These are phyloP conservation scores for Laburnicola sp. DNA, from an alignment of 2,329 filamentous ascomycete species.

Conservation along the genomic window DNA sequence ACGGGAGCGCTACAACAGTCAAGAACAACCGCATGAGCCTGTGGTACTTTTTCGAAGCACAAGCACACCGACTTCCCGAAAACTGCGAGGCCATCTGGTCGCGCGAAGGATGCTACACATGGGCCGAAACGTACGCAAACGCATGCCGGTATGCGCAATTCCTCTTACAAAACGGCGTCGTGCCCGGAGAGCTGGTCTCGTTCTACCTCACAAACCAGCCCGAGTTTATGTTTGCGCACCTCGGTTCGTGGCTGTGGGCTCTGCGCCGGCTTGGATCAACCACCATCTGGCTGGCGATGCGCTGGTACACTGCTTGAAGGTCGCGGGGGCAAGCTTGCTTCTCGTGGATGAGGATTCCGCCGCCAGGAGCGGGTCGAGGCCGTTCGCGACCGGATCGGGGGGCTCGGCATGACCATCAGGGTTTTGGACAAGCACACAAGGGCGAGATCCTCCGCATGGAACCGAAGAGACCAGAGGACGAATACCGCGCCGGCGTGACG, in stretches of 20 bases:
- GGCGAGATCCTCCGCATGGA: slow-evolving; percentile 30
- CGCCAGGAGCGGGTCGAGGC: slow-evolving; percentile 62
- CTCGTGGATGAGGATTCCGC: slow-evolving; percentile 61
- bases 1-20: slow-evolving; percentile 30
- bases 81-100: slow-evolving; percentile 67
- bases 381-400: slow-evolving; percentile 51
- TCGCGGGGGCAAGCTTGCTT: slow-evolving; percentile 59
- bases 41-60: slow-evolving; percentile 34
- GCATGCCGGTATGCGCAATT: slow-evolving; percentile 37
- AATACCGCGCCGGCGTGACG: slow-evolving; percentile 56
- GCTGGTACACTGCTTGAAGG: slow-evolving; percentile 64
- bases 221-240: slow-evolving; percentile 68
- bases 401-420: slow-evolving; percentile 61
- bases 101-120: slow-evolving; percentile 53
- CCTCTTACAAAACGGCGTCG: slow-evolving; percentile 56
- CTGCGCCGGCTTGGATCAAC: slow-evolving; percentile 70
- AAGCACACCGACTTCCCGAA: slow-evolving; percentile 33
- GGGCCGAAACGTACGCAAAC: slow-evolving; percentile 33
- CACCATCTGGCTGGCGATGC: slow-evolving; percentile 66
- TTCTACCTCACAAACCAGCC: slow-evolving; percentile 68
- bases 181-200: slow-evolving; percentile 63
- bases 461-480: slow-evolving; percentile 53
- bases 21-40: slow-evolving; percentile 44
- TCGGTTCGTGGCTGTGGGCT: slow-evolving; percentile 66
- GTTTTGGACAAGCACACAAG: slow-evolving; percentile 56